Evolutionary conservation across 129 eudicot genomes (phyloP), one percentile per base, ranked within the genome.

Genomic region (Artemisia annua): DNA sequence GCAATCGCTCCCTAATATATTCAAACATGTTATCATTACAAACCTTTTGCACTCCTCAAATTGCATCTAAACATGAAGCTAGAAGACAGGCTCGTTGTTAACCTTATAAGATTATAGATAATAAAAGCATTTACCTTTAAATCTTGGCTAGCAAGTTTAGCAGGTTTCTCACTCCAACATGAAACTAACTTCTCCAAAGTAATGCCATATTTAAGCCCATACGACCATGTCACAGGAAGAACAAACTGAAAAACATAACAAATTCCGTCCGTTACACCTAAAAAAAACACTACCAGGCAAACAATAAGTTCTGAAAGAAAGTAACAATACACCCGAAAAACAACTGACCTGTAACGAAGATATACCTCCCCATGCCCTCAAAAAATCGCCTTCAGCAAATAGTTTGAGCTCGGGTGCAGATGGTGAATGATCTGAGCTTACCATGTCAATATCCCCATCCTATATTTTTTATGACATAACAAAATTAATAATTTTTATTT

Each of bases 301-400:
- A 20, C 0, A 52, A 69, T 7, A n/a, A 30, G 18, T 32, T 10
- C 48, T 48, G 30, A 70, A 55, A 50, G 2, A 50, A 52, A 19
- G 11, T 18, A 13, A 44, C 49, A 64, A 43, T n/a, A 43, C 18
- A 35, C 71, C 70, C 35, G 50, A 56, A 49, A 53, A 46, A 43
- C 70, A 46, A 39, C 85, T 9, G 63, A 92, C 98, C 97, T 93
- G 98, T 84, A 94, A 73, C 72, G 97, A 88, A 62, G 99, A 90
- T 84, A 95, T 87, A 55, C 99, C 99, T 77, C 99, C 99, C 99
- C 99, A 95, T 39, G 99, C 99, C 81, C 83, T 85, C 72, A 95
- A 83, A 73, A 95, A 95, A 67, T 95, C 96, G 11, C 99, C 99
- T 26, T 85, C 89, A 8, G 80, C 73, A 64, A 90, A 83, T 74